Evolutionary conservation across 163 green algal species (phyloP), one percentile per base, ranked within the genome.

Genomic region (Scenedesmus sp.): DNA sequence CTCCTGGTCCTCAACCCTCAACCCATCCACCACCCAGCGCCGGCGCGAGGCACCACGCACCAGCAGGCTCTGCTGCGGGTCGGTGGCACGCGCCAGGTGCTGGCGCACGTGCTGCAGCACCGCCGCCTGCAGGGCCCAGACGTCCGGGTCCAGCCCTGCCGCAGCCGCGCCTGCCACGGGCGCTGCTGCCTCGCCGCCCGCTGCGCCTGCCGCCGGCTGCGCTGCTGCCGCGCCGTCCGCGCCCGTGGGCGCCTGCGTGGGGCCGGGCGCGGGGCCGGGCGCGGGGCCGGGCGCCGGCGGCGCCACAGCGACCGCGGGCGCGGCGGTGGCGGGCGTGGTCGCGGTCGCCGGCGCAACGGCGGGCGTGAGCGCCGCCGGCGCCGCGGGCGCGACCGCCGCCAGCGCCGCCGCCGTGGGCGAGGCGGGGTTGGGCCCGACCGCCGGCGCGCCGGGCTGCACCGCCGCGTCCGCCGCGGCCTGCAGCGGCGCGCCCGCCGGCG

Each of bases 61-160:
- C 60, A 70, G 63, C 9, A 79, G 57, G 26, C 17, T n/a, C 54
- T 66, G 34, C 56, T 70, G 54, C 11, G 54, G 64, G 15, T 75
- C 56, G 3, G 74, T 29, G 5, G 69, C 62, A 20, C 54, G 50
- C 24, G 72, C 71, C 0, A 79, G 17, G n/a, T 44, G 66, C 22
- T 57, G 31, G 26, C 54, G 36, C 54, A 77, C 69, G 56, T 77
- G 69, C 69, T 69, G 54, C 34, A 77, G 24, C 53, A 67, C 54
- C 0, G 33, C 34, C 33, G 42, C 57, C 69, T 77, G 69, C 53
- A 77, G 54, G 2, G 66, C 69, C 69, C 69, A 77, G 34, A 77
- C 66, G 54, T 77, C 69, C 48, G 24, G 24, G 33, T 77, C 54
- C 15, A 77, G 36, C 31, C 53, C 70, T 29, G 56, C 54, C 20